Percentiles rank a stretch among this genome's conserved stretches.
Conservation (phyloP, 2,329 filamentous ascomycete genomes). For the Teratosphaeria epicoccoides region DNA sequence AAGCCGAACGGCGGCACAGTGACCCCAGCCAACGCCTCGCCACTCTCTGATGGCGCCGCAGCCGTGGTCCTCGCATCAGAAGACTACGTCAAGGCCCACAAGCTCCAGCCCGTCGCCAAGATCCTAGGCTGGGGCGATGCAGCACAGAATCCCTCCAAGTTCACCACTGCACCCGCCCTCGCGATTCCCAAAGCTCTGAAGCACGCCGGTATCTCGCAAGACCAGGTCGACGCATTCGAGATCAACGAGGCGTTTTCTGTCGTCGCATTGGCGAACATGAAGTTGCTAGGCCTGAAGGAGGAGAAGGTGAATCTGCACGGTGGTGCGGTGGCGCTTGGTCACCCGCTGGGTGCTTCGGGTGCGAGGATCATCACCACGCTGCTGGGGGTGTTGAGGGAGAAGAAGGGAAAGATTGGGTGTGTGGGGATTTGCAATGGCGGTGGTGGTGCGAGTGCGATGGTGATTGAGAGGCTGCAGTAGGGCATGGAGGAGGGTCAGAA, state of each 20-base stretch:
- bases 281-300: slow-evolving; percentile 66
- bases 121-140: slow-evolving; percentile 97
- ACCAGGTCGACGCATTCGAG: slow-evolving; percentile 84
- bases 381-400: slow-evolving; percentile 76
- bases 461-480: slow-evolving; percentile 54
- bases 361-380: slow-evolving; percentile 88
- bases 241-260: slow-evolving; percentile 99
- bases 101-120: slow-evolving; percentile 85
- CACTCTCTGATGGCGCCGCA: slow-evolving; percentile 87
- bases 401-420: slow-evolving; percentile 85
- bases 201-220: slow-evolving; percentile 72
- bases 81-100: slow-evolving; percentile 83
- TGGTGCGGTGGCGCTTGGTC: slow-evolving; percentile 88
- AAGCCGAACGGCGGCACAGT: slow-evolving; percentile 71
- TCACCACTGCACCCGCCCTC: slow-evolving; percentile 86
- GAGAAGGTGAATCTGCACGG: slow-evolving; percentile 93
- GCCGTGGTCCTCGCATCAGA: slow-evolving; percentile 91
- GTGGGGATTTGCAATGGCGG: slow-evolving; percentile 98
- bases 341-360: slow-evolving; percentile 87
- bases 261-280: slow-evolving; percentile 91
- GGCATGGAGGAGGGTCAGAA: no score
- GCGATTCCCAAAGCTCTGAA: slow-evolving; percentile 96
- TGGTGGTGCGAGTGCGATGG: slow-evolving; percentile 84
- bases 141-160: slow-evolving; percentile 80
- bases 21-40: slow-evolving; percentile 92